Conservation (phyloP, 257 asterid genomes). For the Nicotiana noctiflora region DNA sequence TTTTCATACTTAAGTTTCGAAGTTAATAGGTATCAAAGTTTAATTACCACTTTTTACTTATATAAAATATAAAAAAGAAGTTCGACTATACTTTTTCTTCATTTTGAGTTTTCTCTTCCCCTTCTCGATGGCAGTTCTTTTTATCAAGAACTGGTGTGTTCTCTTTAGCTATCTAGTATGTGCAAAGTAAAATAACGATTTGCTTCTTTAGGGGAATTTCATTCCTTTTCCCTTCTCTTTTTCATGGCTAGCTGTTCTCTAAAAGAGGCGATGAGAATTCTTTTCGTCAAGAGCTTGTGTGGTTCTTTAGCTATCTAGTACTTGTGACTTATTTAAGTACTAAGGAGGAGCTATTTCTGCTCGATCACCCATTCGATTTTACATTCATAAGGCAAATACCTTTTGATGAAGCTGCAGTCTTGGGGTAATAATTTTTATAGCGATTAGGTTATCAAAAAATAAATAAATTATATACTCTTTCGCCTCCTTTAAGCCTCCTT, state of each 20-base stretch:
- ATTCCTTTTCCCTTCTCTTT: not conserved
- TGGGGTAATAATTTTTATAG: not conserved
- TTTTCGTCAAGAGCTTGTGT: not conserved
- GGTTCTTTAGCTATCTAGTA: not conserved
- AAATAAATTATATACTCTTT: not conserved
- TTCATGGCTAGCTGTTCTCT: not conserved
- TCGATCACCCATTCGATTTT: not conserved
- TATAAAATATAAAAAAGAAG: not conserved
- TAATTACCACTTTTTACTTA: not conserved
- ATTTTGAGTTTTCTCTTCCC: not conserved
- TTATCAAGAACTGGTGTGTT: not conserved
- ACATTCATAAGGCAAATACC: not conserved
- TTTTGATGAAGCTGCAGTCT: conserved; percentile 1
- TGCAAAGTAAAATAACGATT: not conserved
- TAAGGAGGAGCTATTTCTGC: not conserved
- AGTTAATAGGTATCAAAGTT: not conserved
- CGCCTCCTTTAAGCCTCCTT: not conserved
- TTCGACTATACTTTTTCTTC: not conserved
- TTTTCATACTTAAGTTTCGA: not conserved
- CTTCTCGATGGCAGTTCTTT: not conserved
- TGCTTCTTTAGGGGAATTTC: not conserved
- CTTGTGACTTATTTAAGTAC: not conserved
- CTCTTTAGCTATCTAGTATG: not conserved
- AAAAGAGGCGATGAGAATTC: not conserved
- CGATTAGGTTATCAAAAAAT: not conserved